A percentile compares a stretch with the other conserved stretches of the same genome.
These are phyloP conservation scores for Huntiella moniliformis DNA, from an alignment of 2,329 filamentous ascomycete genomes.

Conservation along the genomic window DNA sequence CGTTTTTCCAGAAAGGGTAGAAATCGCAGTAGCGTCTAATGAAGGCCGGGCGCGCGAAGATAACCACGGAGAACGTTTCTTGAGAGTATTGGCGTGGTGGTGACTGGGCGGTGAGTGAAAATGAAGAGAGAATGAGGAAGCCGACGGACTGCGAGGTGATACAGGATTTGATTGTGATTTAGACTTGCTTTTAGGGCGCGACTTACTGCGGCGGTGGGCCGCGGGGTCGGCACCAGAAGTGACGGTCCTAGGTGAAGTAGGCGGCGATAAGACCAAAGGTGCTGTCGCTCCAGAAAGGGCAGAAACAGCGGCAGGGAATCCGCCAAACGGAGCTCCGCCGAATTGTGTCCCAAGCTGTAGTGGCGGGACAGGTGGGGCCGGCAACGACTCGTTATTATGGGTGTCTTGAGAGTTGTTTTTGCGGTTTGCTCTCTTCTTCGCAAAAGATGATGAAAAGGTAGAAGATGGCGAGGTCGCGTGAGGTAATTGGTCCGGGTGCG, in stretches of 20 bases:
- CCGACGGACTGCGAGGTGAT: not conserved
- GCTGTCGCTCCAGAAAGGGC: not conserved
- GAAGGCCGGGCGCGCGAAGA: conserved; percentile 1
- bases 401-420: too few relatives aligned
- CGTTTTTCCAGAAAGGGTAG: too few relatives aligned
- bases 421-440: not conserved
- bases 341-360: not conserved
- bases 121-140: conserved; percentile 1
- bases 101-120: not conserved
- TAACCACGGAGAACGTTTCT: conserved; percentile 5
- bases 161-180: conserved; percentile 3
- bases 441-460: not conserved
- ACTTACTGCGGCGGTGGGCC: conserved; percentile 1
- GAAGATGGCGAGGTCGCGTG: not conserved
- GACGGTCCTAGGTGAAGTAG: conserved; percentile 1
- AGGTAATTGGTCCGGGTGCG: not conserved
- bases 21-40: not conserved
- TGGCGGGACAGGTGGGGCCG: not conserved
- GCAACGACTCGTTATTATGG: not conserved
- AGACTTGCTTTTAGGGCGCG: not conserved
- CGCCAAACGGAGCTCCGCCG: not conserved
- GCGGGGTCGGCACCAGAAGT: not conserved
- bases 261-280: conserved; percentile 2
- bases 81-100: conserved; percentile 1
- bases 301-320: not conserved